Percentiles rank a stretch among this genome's conserved stretches.
phyloP scores from a whole-genome alignment of 169 alveolate genomes.

The Plasmodium cynomolgi region DNA sequence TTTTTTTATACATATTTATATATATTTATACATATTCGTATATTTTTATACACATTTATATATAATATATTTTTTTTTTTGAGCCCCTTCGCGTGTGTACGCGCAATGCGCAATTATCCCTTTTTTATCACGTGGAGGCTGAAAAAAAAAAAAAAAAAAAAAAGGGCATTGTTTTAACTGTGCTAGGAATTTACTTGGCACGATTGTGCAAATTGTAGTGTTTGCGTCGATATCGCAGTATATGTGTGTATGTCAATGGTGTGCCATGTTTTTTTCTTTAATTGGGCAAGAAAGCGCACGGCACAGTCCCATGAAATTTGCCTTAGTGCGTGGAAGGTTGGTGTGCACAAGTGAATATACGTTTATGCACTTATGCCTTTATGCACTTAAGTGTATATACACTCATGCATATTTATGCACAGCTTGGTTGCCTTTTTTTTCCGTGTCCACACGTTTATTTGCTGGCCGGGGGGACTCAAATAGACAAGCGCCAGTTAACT shows the following conservation, averaged over 20 bases:
- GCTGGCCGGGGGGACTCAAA: neutral
- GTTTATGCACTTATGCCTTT: conserved; percentile 10
- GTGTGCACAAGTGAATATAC: neutral
- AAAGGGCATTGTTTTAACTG: neutral
- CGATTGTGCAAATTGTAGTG: neutral
- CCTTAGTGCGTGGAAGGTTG: neutral
- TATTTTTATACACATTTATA: neutral
- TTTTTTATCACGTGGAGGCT: neutral
- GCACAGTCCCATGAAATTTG: neutral
- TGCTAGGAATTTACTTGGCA: conserved; percentile 5
- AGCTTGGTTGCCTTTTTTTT: neutral
- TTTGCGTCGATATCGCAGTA: neutral
- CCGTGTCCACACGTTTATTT: neutral
- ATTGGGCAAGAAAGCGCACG: neutral
- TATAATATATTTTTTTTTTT: neutral
- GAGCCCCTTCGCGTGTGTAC: conserved; percentile 25
- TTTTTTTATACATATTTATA: neutral
- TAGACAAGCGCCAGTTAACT: neutral
- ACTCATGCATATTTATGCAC: neutral
- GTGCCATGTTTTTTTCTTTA: neutral
- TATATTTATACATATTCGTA: neutral
- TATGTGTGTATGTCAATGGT: neutral
- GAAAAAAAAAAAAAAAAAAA: conserved; percentile 17
- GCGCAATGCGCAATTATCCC: conserved; percentile 20
- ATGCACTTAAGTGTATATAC: neutral